These are phyloP conservation scores for Mycena kentingensis DNA, from an alignment of 768 basidiomycete species.

Conservation along the genomic window DNA sequence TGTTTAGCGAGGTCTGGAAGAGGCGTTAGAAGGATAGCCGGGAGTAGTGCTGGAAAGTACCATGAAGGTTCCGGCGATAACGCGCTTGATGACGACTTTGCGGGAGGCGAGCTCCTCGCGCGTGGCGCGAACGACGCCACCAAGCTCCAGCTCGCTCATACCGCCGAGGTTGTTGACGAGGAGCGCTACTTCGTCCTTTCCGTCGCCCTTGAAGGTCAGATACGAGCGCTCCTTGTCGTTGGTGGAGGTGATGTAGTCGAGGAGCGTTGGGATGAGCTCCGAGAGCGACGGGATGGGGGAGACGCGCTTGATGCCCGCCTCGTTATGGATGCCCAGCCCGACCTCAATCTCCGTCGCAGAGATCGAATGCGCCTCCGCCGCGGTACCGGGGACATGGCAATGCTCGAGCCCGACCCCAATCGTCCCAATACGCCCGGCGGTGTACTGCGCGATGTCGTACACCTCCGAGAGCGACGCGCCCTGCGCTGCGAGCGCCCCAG, in stretches of 20 bases:
- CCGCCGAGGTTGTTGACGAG: conserved; percentile 90
- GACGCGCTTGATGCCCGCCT: conserved; percentile 69
- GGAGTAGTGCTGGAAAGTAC: conserved; percentile 38
- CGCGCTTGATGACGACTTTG: conserved; percentile 58
- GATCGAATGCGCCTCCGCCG: conserved; percentile 55
- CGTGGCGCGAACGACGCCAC: conserved; percentile 66
- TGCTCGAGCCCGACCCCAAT: conserved; percentile 89
- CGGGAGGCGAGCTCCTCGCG: conserved; percentile 54
- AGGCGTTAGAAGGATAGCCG: background rate
- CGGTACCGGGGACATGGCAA: conserved; percentile 87
- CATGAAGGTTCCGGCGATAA: conserved; percentile 87
- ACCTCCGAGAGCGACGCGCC: conserved; percentile 74
- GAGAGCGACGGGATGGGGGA: conserved; percentile 73
- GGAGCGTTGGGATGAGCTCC: conserved; percentile 67
- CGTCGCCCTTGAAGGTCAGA: conserved; percentile 57
- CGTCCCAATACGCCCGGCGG: conserved; percentile 69
- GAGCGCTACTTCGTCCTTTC: conserved; percentile 72
- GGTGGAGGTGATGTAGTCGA: conserved; percentile 71
- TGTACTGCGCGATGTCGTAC: conserved; percentile 62
- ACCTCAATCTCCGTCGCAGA: conserved; percentile 75
- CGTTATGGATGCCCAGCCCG: conserved; percentile 92
- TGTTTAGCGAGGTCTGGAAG: conserved; percentile 80
- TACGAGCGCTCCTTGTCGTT: conserved; percentile 78
- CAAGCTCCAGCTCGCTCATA: conserved; percentile 79
- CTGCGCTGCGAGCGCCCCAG: conserved; percentile 74